Conservation (phyloP, 345 rosid genomes). For the Angophora floribunda region DNA sequence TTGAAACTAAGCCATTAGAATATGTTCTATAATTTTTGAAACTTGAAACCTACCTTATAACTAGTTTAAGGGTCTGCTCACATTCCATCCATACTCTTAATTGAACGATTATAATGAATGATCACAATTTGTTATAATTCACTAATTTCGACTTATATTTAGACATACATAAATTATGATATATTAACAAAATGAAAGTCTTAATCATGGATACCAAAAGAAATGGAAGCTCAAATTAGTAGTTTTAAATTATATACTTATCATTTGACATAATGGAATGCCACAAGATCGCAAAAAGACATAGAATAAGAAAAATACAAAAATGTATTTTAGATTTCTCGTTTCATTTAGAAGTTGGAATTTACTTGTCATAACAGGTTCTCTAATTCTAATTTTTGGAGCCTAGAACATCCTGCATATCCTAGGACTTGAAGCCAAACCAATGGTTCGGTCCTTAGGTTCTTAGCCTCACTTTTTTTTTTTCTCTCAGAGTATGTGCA, state of each 20-base stretch:
- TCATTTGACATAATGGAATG: rapidly evolving
- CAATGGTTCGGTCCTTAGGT: no score
- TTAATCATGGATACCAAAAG: background rate
- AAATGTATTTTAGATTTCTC: no score
- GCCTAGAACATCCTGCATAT: no score
- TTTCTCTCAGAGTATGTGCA: no score
- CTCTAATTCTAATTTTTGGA: no score
- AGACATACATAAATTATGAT: no score
- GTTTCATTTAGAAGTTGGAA: no score
- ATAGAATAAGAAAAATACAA: background rate
- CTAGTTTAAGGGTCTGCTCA: rapidly evolving
- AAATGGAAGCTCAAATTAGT: rapidly evolving
- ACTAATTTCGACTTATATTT: no score
- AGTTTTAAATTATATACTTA: rapidly evolving
- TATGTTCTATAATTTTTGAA: background rate
- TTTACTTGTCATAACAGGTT: no score
- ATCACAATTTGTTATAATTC: background rate
- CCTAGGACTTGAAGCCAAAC: no score
- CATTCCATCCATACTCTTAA: background rate
- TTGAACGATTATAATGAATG: background rate
- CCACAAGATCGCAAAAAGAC: rapidly evolving
- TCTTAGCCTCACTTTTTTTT: no score
- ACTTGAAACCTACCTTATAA: rapidly evolving
- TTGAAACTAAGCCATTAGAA: background rate
- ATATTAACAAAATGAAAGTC: no score